Evolutionary conservation across 2,329 filamentous ascomycete genomes (phyloP).

Genomic region (Pestalotiopsis sp.): DNA sequence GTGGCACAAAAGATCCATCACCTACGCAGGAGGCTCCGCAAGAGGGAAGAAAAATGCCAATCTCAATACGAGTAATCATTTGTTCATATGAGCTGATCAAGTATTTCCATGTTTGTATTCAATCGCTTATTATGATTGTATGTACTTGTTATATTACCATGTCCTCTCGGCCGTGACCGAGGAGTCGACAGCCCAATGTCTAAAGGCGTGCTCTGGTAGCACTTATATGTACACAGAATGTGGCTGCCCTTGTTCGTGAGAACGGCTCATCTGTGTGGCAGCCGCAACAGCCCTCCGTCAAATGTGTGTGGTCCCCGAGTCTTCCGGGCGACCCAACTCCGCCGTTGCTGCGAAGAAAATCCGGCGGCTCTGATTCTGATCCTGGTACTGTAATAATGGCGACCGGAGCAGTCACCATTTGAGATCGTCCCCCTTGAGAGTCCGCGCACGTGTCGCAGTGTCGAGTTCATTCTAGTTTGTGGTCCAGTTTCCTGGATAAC

Average conservation of each 20-base stretch:
- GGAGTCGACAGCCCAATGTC: neutral
- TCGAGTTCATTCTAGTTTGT: constrained; percentile 18
- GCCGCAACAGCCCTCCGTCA: neutral
- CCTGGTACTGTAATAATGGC: neutral
- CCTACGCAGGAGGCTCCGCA: neutral
- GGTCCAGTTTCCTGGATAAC: constrained; percentile 32
- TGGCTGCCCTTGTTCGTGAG: neutral
- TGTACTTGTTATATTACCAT: neutral
- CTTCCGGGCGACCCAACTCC: neutral
- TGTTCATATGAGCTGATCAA: neutral
- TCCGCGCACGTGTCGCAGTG: neutral
- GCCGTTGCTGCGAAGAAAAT: neutral
- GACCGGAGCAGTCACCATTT: neutral
- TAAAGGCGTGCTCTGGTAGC: neutral
- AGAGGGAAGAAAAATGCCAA: neutral
- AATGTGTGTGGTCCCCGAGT: neutral
- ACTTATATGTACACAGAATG: neutral
- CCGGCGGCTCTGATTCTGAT: neutral
- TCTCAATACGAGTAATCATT: neutral
- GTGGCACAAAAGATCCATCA: neutral
- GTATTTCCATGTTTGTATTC: neutral
- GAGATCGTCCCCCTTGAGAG: neutral
- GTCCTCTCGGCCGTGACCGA: neutral
- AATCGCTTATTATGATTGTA: neutral
- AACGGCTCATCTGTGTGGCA: neutral